Evolutionary conservation across 441 rosid species (phyloP), one percentile per base, ranked within the genome.

Genomic region (Gossypium aridum): DNA sequence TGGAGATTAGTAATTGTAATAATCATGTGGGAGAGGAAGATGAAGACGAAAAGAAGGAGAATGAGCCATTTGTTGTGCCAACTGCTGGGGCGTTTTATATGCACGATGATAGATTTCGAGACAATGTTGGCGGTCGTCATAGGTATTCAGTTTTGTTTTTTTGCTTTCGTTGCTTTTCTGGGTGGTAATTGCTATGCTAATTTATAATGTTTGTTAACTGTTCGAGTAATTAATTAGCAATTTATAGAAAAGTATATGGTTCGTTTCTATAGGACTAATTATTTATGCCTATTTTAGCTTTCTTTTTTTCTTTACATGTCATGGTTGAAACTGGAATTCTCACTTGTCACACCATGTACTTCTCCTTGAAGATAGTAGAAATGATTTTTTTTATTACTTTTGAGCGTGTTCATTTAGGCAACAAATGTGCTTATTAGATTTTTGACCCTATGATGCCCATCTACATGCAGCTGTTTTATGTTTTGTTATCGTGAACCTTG

Each of bases 11-110:
- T 53, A 83, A 16, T 45, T 71, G 17, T 17, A 74, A 76, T 71
- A 71, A 76, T 72, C 25, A 65, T 75, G 80, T 54, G 66, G 89
- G 81, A 25, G 89, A 69, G 54, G 86, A 71, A 47, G 75, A 31
- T 26, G 86, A 51, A 31, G 87, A 76, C 55, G 93, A 81, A 85
- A 86, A 81, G 82, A 87, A 89, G 82, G 89, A 78, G 77, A 90
- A 85, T 56, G 94, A 93, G 65, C 99, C 97, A 3, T 96, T 83
- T 76, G 92, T 94, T 0, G 99, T 96, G 70, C 99, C 99, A 12
- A 93, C 98, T 74, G 94, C 94, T 69, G 99, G 99, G 47, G 96
- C 99, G 0, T 96, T 96, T 79, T 96, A 96, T 75, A 93, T 96
- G 98, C 99, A 96, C 31, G 99, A 96, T 79, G 97, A 96, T 81